Percentiles rank a stretch among this genome's conserved stretches.
These are phyloP conservation scores for Saturnispora ahearnii DNA, from an alignment of 805 yeast genomes.

Conservation along the genomic window DNA sequence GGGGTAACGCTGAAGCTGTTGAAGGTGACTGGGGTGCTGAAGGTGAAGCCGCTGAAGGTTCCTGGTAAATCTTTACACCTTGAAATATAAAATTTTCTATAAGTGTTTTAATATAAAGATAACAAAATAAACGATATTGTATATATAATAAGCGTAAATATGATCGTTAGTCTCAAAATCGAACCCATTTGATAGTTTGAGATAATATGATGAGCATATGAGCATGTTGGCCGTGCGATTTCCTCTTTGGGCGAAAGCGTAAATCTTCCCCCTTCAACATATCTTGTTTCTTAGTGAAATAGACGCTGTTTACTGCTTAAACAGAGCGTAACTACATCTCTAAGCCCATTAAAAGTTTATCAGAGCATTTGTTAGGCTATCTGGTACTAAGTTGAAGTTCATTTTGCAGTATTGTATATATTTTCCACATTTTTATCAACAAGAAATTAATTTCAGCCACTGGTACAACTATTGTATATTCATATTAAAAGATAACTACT, in stretches of 20 bases:
- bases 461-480: neutral
- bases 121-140: neutral
- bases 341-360: too few relatives aligned
- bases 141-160: neutral
- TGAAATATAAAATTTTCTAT: slow-evolving; percentile 2
- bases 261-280: neutral
- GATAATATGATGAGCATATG: neutral
- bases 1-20: slow-evolving; percentile 35
- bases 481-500: neutral
- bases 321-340: neutral
- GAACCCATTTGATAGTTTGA: too few relatives aligned
- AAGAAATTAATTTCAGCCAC: too few relatives aligned
- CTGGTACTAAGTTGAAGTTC: too few relatives aligned
- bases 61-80: slow-evolving; percentile 23
- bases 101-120: slow-evolving; percentile 9
- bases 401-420: too few relatives aligned
- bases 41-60: slow-evolving; percentile 25
- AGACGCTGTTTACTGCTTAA: neutral
- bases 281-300: neutral
- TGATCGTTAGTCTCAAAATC: too few relatives aligned
- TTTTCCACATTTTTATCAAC: too few relatives aligned
- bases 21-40: slow-evolving; percentile 43
- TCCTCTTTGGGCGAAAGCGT: neutral
- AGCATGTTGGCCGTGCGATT: neutral
- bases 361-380: too few relatives aligned